These are phyloP conservation scores for Apophysomyces elegans DNA, from an alignment of 371 early-diverging fungal species.

Conservation along the genomic window DNA sequence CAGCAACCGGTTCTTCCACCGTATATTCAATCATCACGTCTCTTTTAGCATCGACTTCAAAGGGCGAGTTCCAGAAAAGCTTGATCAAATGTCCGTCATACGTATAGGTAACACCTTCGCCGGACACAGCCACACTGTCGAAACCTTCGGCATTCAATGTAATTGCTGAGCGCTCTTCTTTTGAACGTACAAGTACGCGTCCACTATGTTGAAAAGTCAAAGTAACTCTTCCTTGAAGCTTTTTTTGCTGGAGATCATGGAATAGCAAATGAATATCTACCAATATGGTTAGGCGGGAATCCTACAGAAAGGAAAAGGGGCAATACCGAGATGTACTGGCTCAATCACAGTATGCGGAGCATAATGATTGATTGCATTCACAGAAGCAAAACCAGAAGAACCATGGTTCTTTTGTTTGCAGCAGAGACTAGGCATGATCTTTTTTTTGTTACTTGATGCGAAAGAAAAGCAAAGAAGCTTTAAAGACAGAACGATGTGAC, in stretches of 20 bases:
- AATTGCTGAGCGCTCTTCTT: slow-evolving; percentile 18
- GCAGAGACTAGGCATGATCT: slow-evolving; percentile 17
- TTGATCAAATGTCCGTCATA: slow-evolving; percentile 51
- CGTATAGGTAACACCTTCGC: slow-evolving; percentile 24
- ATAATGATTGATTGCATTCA: slow-evolving; percentile 37
- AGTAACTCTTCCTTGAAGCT: slow-evolving; percentile 25
- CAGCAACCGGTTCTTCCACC: slow-evolving; percentile 46
- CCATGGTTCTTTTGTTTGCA: slow-evolving; percentile 9
- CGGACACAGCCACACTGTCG: slow-evolving; percentile 31
- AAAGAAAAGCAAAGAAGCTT: slow-evolving; percentile 8
- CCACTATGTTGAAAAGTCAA: slow-evolving; percentile 37
- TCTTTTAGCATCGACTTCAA: slow-evolving; percentile 30
- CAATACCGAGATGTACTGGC: slow-evolving; percentile 42
- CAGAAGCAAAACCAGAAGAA: slow-evolving; percentile 23
- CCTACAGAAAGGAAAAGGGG: background rate
- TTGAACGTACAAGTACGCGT: slow-evolving; percentile 15
- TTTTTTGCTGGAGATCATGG: slow-evolving; percentile 26
- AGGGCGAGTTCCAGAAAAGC: slow-evolving; percentile 44
- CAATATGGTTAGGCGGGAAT: background rate
- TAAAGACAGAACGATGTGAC: background rate
- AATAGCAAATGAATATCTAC: slow-evolving; percentile 44
- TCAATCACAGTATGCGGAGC: slow-evolving; percentile 49
- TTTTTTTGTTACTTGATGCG: background rate
- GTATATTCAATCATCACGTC: slow-evolving; percentile 44
- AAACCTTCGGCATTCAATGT: slow-evolving; percentile 46